phyloP scores from a whole-genome alignment of 805 yeast genomes.

The Nakazawaea anatomiae region DNA sequence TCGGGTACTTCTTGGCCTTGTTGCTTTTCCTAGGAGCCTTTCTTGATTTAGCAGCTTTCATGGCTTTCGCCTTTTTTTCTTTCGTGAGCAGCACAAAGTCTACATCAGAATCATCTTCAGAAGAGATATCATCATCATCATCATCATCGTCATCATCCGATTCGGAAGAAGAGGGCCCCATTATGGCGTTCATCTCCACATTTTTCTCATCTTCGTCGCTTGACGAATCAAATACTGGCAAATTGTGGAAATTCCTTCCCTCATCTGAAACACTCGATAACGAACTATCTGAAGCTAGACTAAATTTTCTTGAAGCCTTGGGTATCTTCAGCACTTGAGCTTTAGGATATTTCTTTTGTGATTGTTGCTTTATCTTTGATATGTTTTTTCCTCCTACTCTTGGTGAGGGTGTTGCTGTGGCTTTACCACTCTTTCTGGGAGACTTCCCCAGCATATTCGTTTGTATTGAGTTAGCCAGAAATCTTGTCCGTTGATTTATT shows the following conservation, averaged over 20 bases:
- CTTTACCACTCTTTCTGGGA: conserved; percentile 21
- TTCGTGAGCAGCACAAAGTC: conserved; percentile 71
- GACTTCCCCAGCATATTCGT: conserved; percentile 20
- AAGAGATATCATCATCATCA: conserved; percentile 30
- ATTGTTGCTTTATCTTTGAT: conserved; percentile 22
- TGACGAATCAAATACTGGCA: conserved; percentile 22
- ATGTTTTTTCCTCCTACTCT: conserved; percentile 16
- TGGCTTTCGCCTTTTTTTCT: conserved; percentile 52
- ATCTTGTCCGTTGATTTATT: too few relatives aligned
- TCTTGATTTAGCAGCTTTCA: conserved; percentile 36
- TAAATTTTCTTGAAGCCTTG: conserved; percentile 17
- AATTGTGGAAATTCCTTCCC: conserved; percentile 16
- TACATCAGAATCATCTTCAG: conserved; percentile 61
- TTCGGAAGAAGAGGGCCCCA: conserved; percentile 18
- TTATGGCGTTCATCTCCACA: conserved; percentile 18
- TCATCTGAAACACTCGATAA: conserved; percentile 15
- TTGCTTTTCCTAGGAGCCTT: conserved; percentile 19
- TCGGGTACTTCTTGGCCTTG: conserved; percentile 2
- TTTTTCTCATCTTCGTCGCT: conserved; percentile 26
- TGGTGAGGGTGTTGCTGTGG: conserved; percentile 10
- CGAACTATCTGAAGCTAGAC: conserved; percentile 19
- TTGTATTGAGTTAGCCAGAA: neutral
- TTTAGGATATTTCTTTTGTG: conserved; percentile 21
- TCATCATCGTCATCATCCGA: conserved; percentile 32
- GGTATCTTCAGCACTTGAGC: conserved; percentile 3